Evolutionary conservation across 306 rosid genomes (phyloP).

Genomic region (Leucaena leucocephala): DNA sequence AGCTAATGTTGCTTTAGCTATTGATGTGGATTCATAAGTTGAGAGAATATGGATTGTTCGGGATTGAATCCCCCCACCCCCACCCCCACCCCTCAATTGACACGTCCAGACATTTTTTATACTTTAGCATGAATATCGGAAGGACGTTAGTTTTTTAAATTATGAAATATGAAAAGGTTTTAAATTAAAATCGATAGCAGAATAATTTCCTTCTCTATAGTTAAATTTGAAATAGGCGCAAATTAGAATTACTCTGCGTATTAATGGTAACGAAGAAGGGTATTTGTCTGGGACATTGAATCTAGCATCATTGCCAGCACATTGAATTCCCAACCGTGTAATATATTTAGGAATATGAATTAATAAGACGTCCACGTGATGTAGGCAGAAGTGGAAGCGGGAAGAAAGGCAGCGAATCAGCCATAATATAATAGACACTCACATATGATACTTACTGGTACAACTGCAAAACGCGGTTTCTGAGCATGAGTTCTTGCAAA

Average conservation of each 20-base stretch:
- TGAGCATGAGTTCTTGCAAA: constrained; percentile 8
- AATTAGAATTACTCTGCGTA: neutral
- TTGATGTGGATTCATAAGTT: neutral
- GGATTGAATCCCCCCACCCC: neutral
- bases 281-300: neutral
- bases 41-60: neutral
- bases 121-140: neutral
- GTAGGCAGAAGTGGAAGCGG: neutral
- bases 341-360: neutral
- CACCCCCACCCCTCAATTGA: neutral
- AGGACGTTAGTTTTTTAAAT: neutral
- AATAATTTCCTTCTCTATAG: neutral
- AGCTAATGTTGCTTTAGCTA: neutral
- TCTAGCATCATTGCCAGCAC: neutral
- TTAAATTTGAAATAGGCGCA: neutral
- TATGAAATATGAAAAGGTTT: neutral
- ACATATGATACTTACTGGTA: neutral
- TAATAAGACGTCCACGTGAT: constrained; percentile 37
- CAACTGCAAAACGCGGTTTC: constrained; percentile 54
- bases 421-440: neutral
- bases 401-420: neutral
- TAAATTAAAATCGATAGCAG: neutral
- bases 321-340: neutral
- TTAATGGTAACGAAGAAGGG: neutral
- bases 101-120: neutral